Conservation (phyloP, 768 basidiomycete genomes). For the Pleurotus giganteus region DNA sequence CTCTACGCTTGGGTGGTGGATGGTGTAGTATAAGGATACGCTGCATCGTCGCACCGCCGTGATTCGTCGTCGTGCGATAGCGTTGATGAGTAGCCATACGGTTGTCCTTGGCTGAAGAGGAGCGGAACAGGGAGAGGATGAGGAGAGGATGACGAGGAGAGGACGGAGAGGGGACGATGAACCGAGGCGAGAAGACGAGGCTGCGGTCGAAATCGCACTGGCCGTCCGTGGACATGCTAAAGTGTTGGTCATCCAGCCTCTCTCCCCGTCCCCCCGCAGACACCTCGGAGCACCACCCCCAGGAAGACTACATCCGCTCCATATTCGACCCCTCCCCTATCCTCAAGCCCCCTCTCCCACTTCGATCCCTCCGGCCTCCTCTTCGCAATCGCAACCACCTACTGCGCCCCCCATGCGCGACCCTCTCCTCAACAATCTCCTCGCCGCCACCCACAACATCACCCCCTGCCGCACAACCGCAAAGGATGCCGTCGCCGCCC, state of each 20-base stretch:
- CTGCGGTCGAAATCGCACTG: too few relatives aligned
- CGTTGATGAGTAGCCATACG: too few relatives aligned
- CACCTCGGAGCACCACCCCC: slow-evolving; percentile 59
- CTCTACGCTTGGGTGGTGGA: too few relatives aligned
- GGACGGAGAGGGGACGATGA: too few relatives aligned
- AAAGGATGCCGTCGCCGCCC: slow-evolving; percentile 66
- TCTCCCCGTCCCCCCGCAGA: slow-evolving; percentile 50
- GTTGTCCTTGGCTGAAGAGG: too few relatives aligned
- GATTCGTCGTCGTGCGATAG: too few relatives aligned
- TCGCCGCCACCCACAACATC: slow-evolving; percentile 61
- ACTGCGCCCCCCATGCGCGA: slow-evolving; percentile 96
- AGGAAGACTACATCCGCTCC: slow-evolving; percentile 64
- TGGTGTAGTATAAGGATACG: too few relatives aligned
- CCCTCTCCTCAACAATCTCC: slow-evolving; percentile 79
- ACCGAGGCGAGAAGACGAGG: too few relatives aligned
- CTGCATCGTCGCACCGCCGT: too few relatives aligned
- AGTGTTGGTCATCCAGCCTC: slow-evolving; percentile 86
- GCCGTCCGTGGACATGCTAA: too few relatives aligned
- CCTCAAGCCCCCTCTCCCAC: slow-evolving; percentile 41
- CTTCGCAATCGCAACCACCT: slow-evolving; percentile 72
- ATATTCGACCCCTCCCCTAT: slow-evolving; percentile 83
- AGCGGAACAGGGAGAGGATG: too few relatives aligned
- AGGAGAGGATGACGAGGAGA: too few relatives aligned
- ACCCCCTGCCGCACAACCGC: slow-evolving; percentile 53
- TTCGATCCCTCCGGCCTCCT: slow-evolving; percentile 83